Base-by-base conservation (phyloP, 2,329 filamentous ascomycete genomes). In the Mollisiaceae sp. region DNA sequence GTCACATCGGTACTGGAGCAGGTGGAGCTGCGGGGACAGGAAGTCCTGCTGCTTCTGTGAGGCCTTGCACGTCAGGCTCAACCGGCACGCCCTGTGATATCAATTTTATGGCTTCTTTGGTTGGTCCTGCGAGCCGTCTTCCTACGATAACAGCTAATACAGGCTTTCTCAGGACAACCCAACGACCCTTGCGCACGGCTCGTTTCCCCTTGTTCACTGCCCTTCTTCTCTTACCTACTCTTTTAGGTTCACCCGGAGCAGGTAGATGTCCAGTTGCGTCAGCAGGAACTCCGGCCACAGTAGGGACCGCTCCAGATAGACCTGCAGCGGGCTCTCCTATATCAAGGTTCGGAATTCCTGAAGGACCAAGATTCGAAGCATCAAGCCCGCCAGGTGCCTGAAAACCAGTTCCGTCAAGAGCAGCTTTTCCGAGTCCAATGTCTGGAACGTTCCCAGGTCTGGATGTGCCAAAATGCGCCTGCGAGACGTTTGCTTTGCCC, bases 111-210 rank as follows among this genome's bases (percentile, higher is more conserved):
- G 67, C 64, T 22, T 64, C 39, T 22, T 56, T 52, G n/a, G 68
- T 70, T 22, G 72, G 70, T 27, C 59, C 66, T 22, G 72, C 67
- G 38, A 75, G 65, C 24, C 73, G 66, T 56, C 73, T 69, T 8
- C 73, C 73, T 9, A 75, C 24, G 8, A 74, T 50, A 1, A 74
- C 18, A 4, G 52, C 43, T n/a, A 75, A 66, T 11, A 75, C 60
- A 15, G 63, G 57, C 36, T 66, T 73, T 35, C 64, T 65, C 27
- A 75, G 56, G 4, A 72, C 11, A 27, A 67, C 14, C 6, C 59
- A 52, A 39, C 72, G 60, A 41, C 58, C 60, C 38, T 64, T 67
- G 18, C 71, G 67, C 39, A 65, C 27, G 4, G 27, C 56, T 18
- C 62, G 27, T 47, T 62, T 41, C 9, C 41, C 45, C 50, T 61